phyloP scores from a whole-genome alignment of 768 basidiomycete genomes.

The Leccinum subgranulosum region DNA sequence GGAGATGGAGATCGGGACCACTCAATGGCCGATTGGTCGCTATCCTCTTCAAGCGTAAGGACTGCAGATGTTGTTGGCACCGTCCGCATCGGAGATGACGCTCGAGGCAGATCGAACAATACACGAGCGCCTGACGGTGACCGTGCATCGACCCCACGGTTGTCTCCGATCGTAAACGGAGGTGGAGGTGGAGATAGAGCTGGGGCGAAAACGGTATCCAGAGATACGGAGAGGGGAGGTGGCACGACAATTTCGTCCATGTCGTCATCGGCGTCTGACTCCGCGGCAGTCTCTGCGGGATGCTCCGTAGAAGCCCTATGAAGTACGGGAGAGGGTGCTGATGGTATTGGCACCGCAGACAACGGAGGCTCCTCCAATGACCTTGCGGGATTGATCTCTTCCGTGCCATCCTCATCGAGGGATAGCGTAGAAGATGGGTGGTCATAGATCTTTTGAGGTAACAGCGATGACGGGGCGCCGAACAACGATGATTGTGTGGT shows the following conservation, averaged over 20 bases:
- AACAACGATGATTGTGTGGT: slow-evolving; percentile 30
- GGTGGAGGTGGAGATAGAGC: slow-evolving; percentile 13
- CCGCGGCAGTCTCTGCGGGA: slow-evolving; percentile 2
- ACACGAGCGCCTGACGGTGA: background rate
- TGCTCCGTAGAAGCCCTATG: background rate
- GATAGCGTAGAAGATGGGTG: background rate
- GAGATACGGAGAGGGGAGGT: background rate
- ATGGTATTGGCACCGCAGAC: background rate
- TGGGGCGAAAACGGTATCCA: background rate
- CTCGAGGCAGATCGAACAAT: slow-evolving; percentile 2
- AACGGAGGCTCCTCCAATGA: slow-evolving; percentile 6
- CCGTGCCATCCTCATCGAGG: background rate
- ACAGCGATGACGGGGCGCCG: slow-evolving; percentile 36
- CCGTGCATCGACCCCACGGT: slow-evolving; percentile 5
- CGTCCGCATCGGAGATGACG: slow-evolving; percentile 14
- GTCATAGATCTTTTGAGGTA: slow-evolving; percentile 7
- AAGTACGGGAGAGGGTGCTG: slow-evolving; percentile 1
- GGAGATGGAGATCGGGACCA: slow-evolving; percentile 44
- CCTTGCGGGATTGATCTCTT: background rate
- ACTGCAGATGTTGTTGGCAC: background rate
- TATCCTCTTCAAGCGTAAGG: slow-evolving; percentile 12
- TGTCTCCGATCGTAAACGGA: slow-evolving; percentile 14
- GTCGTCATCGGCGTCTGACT: slow-evolving; percentile 32
- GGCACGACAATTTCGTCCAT: slow-evolving; percentile 36
- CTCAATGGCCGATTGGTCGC: slow-evolving; percentile 26